Percentiles rank a stretch among this genome's conserved stretches.
Conservation (phyloP, 129 eudicot species). For the Silybum marianum region DNA sequence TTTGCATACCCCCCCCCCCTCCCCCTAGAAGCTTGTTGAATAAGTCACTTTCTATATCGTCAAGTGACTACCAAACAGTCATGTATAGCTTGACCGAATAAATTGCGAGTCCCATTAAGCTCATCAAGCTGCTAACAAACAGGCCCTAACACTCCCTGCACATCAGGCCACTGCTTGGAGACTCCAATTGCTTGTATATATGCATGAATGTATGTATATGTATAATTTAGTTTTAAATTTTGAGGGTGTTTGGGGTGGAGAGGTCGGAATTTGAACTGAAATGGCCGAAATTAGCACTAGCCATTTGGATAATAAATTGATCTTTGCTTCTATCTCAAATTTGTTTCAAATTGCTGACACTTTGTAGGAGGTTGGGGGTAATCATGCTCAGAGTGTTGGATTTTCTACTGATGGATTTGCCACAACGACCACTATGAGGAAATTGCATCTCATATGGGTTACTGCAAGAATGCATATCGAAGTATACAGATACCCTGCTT, state of each 20-base stretch:
- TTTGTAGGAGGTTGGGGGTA: conserved; percentile 84
- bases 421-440: conserved; percentile 79
- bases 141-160: background rate
- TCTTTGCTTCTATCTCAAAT: conserved; percentile 1
- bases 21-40: too few relatives aligned
- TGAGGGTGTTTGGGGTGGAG: background rate
- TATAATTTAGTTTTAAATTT: background rate
- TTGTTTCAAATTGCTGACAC: conserved; percentile 1
- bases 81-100: too few relatives aligned
- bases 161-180: background rate
- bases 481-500: conserved; percentile 79
- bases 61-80: too few relatives aligned
- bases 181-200: background rate
- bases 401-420: conserved; percentile 95
- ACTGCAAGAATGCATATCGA: conserved; percentile 92
- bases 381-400: conserved; percentile 90
- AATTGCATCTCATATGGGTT: conserved; percentile 86
- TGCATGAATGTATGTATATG: background rate
- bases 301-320: background rate
- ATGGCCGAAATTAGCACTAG: background rate
- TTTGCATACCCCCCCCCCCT: too few relatives aligned
- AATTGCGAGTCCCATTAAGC: too few relatives aligned
- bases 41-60: too few relatives aligned
- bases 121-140: too few relatives aligned
- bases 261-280: background rate